Evolutionary conservation across 106 monocot genomes (phyloP).

Genomic region (Amphibolis antarctica): DNA sequence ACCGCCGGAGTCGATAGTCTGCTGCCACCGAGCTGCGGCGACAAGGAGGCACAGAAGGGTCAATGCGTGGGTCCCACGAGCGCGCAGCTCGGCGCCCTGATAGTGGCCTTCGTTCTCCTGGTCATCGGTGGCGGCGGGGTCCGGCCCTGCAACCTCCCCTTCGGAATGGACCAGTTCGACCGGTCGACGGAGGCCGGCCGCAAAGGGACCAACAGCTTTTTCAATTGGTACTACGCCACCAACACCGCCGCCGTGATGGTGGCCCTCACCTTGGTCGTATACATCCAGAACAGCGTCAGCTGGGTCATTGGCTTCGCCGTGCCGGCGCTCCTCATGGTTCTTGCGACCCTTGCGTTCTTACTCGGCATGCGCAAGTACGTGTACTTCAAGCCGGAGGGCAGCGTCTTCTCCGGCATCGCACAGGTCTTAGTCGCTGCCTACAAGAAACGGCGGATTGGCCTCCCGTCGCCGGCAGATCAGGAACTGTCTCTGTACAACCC

Average conservation of each 20-base stretch:
- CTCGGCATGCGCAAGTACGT: conserved; percentile 31
- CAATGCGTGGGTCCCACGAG: conserved; percentile 11
- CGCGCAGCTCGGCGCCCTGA: conserved; percentile 19
- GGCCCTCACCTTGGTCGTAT: conserved; percentile 36
- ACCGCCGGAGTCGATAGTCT: conserved; percentile 23
- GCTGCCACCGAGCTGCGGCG: conserved; percentile 15
- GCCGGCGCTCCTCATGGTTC: conserved; percentile 35
- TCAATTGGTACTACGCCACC: conserved; percentile 51
- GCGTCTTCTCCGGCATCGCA: conserved; percentile 25
- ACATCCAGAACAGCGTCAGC: conserved; percentile 39
- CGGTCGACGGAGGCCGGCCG: conserved; percentile 24
- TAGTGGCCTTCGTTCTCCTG: conserved; percentile 29
- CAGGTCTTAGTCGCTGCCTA: conserved; percentile 26
- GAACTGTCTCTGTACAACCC: conserved; percentile 8
- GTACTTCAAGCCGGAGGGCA: conserved; percentile 19
- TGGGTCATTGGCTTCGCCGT: conserved; percentile 37
- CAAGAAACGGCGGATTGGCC: conserved; percentile 18
- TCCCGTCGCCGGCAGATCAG: background rate
- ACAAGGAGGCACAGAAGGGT: background rate
- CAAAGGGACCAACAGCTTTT: conserved; percentile 33
- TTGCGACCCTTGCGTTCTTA: conserved; percentile 32
- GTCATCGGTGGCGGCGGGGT: conserved; percentile 42
- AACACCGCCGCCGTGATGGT: conserved; percentile 28
- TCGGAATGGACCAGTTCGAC: conserved; percentile 60
- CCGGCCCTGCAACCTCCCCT: conserved; percentile 52